Base-by-base conservation (phyloP, 2,329 filamentous ascomycete genomes). In the Botrytis paeoniae region DNA sequence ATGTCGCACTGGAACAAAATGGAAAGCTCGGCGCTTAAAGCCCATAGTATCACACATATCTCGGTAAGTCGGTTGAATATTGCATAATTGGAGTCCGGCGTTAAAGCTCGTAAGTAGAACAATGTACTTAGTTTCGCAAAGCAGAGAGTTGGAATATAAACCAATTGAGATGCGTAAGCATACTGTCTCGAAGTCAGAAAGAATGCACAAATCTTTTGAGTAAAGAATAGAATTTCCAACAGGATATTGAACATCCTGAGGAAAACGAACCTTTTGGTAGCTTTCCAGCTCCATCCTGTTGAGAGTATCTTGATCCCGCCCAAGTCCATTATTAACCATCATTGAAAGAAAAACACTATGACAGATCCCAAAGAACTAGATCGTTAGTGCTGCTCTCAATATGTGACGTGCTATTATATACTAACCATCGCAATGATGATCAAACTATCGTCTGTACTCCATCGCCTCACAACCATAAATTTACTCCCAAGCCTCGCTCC, bases 401-500 rank as follows among this genome's bases (percentile, higher is more conserved):
- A 25, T 43, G 14, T 6, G 22, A 69, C 5, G 37, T 43, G 35
- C 18, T n/a, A 81, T 73, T 39, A 12, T 51, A n/a, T 51, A 59
- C 70, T 61, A 64, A 74, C 72, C 75, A 75, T 78, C 0, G 75
- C 70, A 48, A 64, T 37, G 59, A 70, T 29, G 43, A 76, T 77
- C 43, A 76, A 59, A 35, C 18, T 45, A 70, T 77, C 76, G 70
- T 77, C 76, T 8, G 69, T 41, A 12, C 69, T 75, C 45, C 64
- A 66, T 70, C 69, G 54, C 45, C 71, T 69, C 16, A 75, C 65
- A 37, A 78, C 76, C 41, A 63, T 72, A 61, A 73, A 77, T 70
- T 77, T 78, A 4, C 69, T 72, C 62, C 73, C 82, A 3, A 83
- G 74, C 37, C 82, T 78, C 29, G 83, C 82, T 14, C 80, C 71